Base-by-base conservation (phyloP, 257 asterid genomes). In the Solanum tarijense region DNA sequence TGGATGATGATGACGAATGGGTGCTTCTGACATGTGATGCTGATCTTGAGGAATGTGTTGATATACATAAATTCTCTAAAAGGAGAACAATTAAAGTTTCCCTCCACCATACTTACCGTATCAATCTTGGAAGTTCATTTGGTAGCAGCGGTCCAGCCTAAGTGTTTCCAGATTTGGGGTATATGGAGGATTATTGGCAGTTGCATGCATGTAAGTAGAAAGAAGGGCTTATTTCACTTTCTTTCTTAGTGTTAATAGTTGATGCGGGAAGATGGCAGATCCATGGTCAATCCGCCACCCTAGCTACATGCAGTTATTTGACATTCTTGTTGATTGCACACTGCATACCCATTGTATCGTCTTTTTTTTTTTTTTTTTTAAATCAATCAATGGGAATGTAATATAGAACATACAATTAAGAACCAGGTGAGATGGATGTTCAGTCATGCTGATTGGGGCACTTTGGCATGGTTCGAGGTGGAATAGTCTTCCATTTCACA, bases 1-100 rank as follows among this genome's bases (percentile, higher is more conserved):
- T 95, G 90, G 98, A 95, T 58, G 98, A 95, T 39, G 98, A 95
- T 55, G 83, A 88, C 0, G 98, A 95, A 66, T 95, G 97, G 98
- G 98, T 95, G 90, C 98, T 95, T 88, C 86, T 95, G 88, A 94
- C 98, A 14, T 95, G 98, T 29, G 96, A 95, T 85, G 98, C 92
- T 31, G 98, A 95, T 92, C 98, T 95, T 72, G 98, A 94, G 90
- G 98, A 95, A 89, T 95, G 97, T 87, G 84, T 89, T 16, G 96
- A 94, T 88, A 94, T 94, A 89, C 96, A 95, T 91, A 94, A 87
- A 88, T 88, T 92, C 31, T 90, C 91, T 87, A 89, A 91, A 87
- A 92, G 88, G 91, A 91, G 89, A 83, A 92, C 95, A 29, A 94
- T 95, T 68, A 94, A 93, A 91, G 87, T 94, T 31, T 88, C 94